A percentile compares a stretch with the other conserved stretches of the same genome.
These are phyloP conservation scores for Russula olivacea DNA, from an alignment of 768 basidiomycete genomes.

Conservation along the genomic window DNA sequence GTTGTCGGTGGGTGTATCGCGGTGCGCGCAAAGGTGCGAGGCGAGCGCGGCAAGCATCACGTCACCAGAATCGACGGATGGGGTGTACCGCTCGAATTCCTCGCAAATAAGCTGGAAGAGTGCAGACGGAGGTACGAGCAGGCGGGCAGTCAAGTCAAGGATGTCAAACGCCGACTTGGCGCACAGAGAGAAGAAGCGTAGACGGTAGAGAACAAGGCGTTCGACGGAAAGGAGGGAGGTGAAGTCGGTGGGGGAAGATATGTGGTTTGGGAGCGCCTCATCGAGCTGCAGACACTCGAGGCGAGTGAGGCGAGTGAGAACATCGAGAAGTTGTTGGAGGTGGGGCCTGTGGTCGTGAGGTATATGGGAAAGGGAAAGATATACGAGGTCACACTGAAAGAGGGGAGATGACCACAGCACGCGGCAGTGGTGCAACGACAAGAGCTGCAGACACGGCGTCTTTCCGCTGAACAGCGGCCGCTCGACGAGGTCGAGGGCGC, in stretches of 20 bases:
- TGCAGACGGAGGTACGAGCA: slow-evolving; percentile 15
- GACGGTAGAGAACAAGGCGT: slow-evolving; percentile 9
- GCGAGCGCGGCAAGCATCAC: slow-evolving; percentile 20
- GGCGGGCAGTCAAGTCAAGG: slow-evolving; percentile 12
- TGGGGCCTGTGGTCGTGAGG: slow-evolving; percentile 3
- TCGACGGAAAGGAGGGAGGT: slow-evolving; percentile 7
- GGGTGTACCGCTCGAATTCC: slow-evolving; percentile 11
- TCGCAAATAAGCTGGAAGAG: slow-evolving; percentile 23
- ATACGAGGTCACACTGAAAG: slow-evolving; percentile 20
- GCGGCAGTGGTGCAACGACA: slow-evolving; percentile 16
- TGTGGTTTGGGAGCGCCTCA: slow-evolving; percentile 18
- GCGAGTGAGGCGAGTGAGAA: slow-evolving; percentile 10
- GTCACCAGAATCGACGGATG: slow-evolving; percentile 14
- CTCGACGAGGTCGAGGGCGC: slow-evolving; percentile 3
- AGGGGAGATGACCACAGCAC: slow-evolving; percentile 21
- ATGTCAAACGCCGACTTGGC: slow-evolving; percentile 21
- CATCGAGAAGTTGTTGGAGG: slow-evolving; percentile 12
- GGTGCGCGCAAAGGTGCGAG: slow-evolving; percentile 14
- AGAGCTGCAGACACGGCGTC: slow-evolving; percentile 14
- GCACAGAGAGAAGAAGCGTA: slow-evolving; percentile 19
- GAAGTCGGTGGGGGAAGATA: slow-evolving; percentile 2
- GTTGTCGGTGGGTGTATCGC: not conserved
- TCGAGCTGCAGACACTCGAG: slow-evolving; percentile 22
- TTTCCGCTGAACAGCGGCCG: slow-evolving; percentile 14
- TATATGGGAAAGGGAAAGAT: slow-evolving; percentile 21